Conservation (phyloP, 139 green algal genomes). For the Chlorella sp. region DNA sequence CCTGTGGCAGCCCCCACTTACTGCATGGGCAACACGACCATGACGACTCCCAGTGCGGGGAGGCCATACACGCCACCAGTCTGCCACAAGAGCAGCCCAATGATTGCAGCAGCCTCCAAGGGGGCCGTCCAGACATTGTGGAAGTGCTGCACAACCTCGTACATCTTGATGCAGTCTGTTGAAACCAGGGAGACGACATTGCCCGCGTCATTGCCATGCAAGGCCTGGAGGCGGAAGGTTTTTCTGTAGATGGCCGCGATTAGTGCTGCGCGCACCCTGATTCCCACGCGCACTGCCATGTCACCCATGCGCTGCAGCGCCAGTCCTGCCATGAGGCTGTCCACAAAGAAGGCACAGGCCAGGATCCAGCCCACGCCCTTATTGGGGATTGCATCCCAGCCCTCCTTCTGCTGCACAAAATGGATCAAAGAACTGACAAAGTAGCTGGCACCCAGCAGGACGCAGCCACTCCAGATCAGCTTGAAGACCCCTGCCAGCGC, state of each 20-base stretch:
- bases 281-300: constrained; percentile 37
- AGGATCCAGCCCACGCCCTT: constrained; percentile 53
- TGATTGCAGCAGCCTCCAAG: constrained; percentile 52
- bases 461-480: constrained; percentile 28
- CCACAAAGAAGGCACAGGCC: constrained; percentile 46
- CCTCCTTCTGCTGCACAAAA: constrained; percentile 42
- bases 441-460: constrained; percentile 53
- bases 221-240: constrained; percentile 35
- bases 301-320: constrained; percentile 59
- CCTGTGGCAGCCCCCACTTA: too few species aligned
- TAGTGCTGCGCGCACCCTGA: constrained; percentile 31
- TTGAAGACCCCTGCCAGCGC: constrained; percentile 34
- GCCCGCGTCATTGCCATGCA: constrained; percentile 22
- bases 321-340: constrained; percentile 46
- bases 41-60: constrained; percentile 41
- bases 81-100: constrained; percentile 47
- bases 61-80: constrained; percentile 47
- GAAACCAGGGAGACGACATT: constrained; percentile 56
- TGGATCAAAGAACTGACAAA: constrained; percentile 56
- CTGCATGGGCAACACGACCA: constrained; percentile 40
- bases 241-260: constrained; percentile 49
- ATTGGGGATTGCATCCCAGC: constrained; percentile 16
- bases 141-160: constrained; percentile 49
- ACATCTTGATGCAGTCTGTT: constrained; percentile 61
- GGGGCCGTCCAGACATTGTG: constrained; percentile 66